These are phyloP conservation scores for Schizochytrium sp. DNA, from an alignment of 108 stramenopile genomes.

Conservation along the genomic window DNA sequence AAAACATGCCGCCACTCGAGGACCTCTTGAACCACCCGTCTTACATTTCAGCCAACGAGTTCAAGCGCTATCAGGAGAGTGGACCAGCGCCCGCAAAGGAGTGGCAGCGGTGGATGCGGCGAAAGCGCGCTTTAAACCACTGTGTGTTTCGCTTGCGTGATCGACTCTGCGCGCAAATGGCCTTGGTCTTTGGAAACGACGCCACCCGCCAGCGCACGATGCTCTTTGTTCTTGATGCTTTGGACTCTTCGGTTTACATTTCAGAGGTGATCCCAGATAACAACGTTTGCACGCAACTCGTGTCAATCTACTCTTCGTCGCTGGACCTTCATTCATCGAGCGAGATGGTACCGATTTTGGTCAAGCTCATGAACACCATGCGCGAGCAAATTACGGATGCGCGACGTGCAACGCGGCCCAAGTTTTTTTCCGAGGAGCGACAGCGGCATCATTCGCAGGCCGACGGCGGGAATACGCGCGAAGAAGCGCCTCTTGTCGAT, in stretches of 20 bases:
- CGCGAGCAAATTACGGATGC: background rate
- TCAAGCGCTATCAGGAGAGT: background rate
- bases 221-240: background rate
- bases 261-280: background rate
- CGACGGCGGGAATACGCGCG: too few relatives aligned
- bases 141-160: background rate
- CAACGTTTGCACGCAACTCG: background rate
- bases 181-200: background rate
- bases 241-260: background rate
- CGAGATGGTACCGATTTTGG: background rate
- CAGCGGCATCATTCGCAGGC: background rate
- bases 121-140: background rate
- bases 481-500: background rate
- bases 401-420: background rate
- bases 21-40: background rate
- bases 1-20: background rate
- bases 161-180: background rate
- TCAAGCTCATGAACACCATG: background rate
- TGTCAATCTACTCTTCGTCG: background rate
- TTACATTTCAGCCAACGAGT: background rate
- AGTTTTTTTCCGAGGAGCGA: background rate
- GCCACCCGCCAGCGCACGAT: background rate
- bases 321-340: background rate
- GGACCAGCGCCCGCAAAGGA: background rate
- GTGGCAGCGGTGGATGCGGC: conserved; percentile 6